Evolutionary conservation across 306 rosid species (phyloP), one percentile per base, ranked within the genome.

Genomic region (Quercus aquifolioides): DNA sequence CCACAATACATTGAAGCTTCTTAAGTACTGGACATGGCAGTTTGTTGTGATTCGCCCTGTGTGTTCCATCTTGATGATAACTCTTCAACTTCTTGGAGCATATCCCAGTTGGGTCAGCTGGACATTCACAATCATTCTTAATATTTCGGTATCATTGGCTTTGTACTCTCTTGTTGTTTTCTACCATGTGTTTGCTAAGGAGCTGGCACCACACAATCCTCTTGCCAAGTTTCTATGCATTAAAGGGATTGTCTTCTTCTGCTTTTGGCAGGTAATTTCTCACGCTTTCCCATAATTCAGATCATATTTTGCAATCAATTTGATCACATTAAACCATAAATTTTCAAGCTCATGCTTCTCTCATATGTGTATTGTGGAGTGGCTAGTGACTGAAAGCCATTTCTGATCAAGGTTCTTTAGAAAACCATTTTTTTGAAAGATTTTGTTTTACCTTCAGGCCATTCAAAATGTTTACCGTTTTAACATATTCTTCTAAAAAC

Each of bases 221-320:
- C 92, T 95, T 43, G 89, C 99, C 17, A 95, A 95, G 80, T 95
- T 95, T 82, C 11, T 95, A 85, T 95, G 99, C 89, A 86, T 95
- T 90, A 95, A 92, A 88, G 99, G 99, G 75, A 91, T 95, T 63
- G 99, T 95, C 83, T 95, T 95, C 96, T 95, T 95, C 92, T 88
- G 96, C 92, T 95, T 91, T 90, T 95, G 99, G 99, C 99, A 92
- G 99, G 99, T 95, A 86, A 58, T 6, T 4, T 71, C 43, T 49
- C 54, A 49, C 1, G 54, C 54, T 12, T 49, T 49, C 17, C 54
- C 54, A 10, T 49, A 49, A 49, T 49, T 49, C 54, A 49, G 54
- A 49, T 49, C 54, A 49, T 49, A 49, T 12, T 49, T 49, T 49
- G 54, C 1, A 49, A 49, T 49, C 54, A 49, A 49, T 49, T 49